A percentile compares a stretch with the other conserved stretches of the same genome.
Conservation (phyloP, 2,329 filamentous ascomycete species). For the Xylariales sp. region DNA sequence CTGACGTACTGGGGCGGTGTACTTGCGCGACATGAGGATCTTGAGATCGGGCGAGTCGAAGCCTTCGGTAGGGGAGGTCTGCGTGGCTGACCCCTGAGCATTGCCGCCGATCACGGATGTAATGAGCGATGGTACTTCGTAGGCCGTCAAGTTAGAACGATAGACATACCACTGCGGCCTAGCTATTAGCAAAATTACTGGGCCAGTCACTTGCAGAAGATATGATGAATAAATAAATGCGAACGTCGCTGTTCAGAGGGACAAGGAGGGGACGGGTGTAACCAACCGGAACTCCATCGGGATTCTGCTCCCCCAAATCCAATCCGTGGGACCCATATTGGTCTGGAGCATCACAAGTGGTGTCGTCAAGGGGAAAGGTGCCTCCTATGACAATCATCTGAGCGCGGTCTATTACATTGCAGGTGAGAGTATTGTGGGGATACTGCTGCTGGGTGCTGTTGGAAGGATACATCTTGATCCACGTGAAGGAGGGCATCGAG, state of each 20-base stretch:
- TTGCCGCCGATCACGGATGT: conserved; percentile 46
- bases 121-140: conserved; percentile 50
- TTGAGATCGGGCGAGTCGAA: conserved; percentile 48
- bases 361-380: conserved; percentile 41
- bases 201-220: neutral
- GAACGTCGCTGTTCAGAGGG: too few species aligned
- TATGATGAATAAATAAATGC: neutral
- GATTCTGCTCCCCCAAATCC: conserved; percentile 47
- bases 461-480: conserved; percentile 51
- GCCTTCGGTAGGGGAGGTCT: conserved; percentile 40
- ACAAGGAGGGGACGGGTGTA: neutral
- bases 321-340: conserved; percentile 54
- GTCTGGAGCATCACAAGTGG: conserved; percentile 44
- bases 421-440: conserved; percentile 52
- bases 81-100: conserved; percentile 48
- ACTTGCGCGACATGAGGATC: conserved; percentile 48
- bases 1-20: conserved; percentile 38
- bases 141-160: conserved; percentile 42
- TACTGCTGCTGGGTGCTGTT: conserved; percentile 31
- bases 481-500: conserved; percentile 58
- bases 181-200: too few species aligned
- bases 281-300: conserved; percentile 28
- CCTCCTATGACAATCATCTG: conserved; percentile 64
- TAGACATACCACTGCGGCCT: conserved; percentile 47
- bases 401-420: conserved; percentile 49